phyloP scores from a whole-genome alignment of 2,329 filamentous ascomycete genomes.

The Monosporascus sp. region DNA sequence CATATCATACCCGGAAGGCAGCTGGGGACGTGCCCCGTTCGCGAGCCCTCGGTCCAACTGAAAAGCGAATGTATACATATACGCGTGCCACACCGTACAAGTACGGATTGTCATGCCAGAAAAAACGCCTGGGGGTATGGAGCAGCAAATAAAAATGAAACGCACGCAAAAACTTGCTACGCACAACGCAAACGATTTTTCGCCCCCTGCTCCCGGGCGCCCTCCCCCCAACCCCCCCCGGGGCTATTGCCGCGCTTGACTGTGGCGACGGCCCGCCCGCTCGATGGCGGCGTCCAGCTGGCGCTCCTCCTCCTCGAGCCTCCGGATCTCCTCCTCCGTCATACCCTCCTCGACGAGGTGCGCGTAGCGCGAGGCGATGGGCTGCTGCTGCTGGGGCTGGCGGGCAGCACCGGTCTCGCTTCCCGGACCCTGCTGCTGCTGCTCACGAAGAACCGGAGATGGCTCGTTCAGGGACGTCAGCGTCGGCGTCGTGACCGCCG shows the following conservation, averaged over 20 bases:
- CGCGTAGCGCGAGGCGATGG: conserved; percentile 35
- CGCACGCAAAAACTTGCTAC: too few species aligned
- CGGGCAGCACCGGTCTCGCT: conserved; percentile 23
- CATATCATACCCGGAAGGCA: not conserved
- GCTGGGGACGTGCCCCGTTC: not conserved
- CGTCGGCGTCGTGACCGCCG: conserved; percentile 4
- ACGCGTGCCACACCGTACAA: not conserved
- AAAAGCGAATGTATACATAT: not conserved
- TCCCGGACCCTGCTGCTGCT: conserved; percentile 7
- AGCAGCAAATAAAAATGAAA: too few species aligned
- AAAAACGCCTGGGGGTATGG: too few species aligned
- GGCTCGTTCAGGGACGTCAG: conserved; percentile 3
- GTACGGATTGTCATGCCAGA: too few species aligned
- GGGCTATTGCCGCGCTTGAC: not conserved
- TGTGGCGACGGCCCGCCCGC: conserved; percentile 28
- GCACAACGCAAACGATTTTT: not conserved
- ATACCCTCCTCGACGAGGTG: conserved; percentile 57
- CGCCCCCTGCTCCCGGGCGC: not conserved
- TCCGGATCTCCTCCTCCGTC: conserved; percentile 50
- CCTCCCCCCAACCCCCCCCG: not conserved
- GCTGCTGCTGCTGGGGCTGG: conserved; percentile 18
- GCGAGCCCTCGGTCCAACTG: not conserved
- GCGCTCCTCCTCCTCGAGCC: conserved; percentile 53
- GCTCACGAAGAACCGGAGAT: not conserved
- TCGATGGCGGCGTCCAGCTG: conserved; percentile 53